Evolutionary conservation across 192 early-diverging fungal species (phyloP).

Genomic region (Backusella parvicylindrica): DNA sequence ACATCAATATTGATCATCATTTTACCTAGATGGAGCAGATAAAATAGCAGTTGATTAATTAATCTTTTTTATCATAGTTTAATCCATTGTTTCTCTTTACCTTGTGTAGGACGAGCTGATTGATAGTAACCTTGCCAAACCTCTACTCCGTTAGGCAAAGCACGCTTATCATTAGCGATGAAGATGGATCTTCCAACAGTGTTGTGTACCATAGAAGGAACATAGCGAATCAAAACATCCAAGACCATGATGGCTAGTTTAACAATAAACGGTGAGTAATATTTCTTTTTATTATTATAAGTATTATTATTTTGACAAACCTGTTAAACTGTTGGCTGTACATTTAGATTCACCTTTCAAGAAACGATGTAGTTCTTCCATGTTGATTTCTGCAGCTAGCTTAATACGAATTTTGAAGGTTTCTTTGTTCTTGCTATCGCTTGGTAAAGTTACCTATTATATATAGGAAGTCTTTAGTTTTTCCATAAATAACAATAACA

Average conservation of each 20-base stretch:
- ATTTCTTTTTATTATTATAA: neutral
- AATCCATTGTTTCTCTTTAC: too few relatives aligned
- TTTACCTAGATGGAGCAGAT: too few relatives aligned
- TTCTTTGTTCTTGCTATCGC: slow-evolving; percentile 34
- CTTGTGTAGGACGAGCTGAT: slow-evolving; percentile 71
- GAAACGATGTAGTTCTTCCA: slow-evolving; percentile 55
- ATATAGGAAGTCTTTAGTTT: too few relatives aligned
- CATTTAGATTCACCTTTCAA: slow-evolving; percentile 39
- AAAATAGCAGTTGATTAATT: too few relatives aligned
- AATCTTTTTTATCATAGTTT: too few relatives aligned
- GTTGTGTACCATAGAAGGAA: slow-evolving; percentile 68
- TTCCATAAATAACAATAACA: slow-evolving; percentile 28
- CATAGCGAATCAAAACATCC: slow-evolving; percentile 83
- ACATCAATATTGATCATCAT: slow-evolving; percentile 77
- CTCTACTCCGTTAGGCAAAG: slow-evolving; percentile 72
- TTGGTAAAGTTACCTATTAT: slow-evolving; percentile 34
- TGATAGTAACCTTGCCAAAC: slow-evolving; percentile 94
- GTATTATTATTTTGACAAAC: slow-evolving; percentile 10
- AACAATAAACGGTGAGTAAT: neutral
- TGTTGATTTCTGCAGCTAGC: slow-evolving; percentile 62
- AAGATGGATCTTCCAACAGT: slow-evolving; percentile 89
- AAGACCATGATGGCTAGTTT: slow-evolving; percentile 54
- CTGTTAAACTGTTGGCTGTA: slow-evolving; percentile 41
- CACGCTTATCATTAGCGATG: slow-evolving; percentile 55
- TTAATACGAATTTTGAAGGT: slow-evolving; percentile 63